Evolutionary conservation across 208 protist genomes (phyloP), one percentile per base, ranked within the genome.

Genomic region (Crithidia fasciculata): DNA sequence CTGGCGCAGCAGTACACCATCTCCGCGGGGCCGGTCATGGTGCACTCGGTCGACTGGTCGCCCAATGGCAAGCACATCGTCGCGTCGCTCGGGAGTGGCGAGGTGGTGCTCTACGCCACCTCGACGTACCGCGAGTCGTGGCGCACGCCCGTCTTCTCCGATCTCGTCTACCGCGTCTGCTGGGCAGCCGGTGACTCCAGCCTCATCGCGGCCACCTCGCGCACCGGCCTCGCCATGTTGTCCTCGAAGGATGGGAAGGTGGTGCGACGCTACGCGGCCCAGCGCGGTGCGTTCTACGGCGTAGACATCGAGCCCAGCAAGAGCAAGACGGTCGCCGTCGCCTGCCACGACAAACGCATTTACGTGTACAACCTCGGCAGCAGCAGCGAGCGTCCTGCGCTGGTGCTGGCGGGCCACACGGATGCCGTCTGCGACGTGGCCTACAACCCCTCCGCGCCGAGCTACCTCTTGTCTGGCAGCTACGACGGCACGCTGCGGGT

Each of bases 401-500:
- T 87, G 19, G 71, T 78, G 36, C 86, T 96, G 16, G 56, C 86
- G 19, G 94, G 90, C 6, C 96, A 99, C 80, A 87, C 53, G 3
- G 93, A 85, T 36, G 71, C 85, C 9, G 90, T 95, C 36, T 91
- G 79, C 58, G 85, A 93, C 73, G 84, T 97, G 8, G 71, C 80
- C 58, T 98, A 78, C 72, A 95, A 94, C 75, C 88, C 88, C 0
- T 75, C 84, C 53, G 82, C 93, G n/a, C 75, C 84, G 49, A 55
- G 86, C 47, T 87, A 94, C 63, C 69, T 98, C 9, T 80, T 94
- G 12, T 94, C 88, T 37, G 85, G 88, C 58, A 90, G 87, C 71
- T 85, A 98, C 80, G 97, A 98, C 72, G 73, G 80, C 55, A 97
- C 94, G 16, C 62, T 97, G 54, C 87, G 95, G 12, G 82, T 98